These are phyloP conservation scores for Orbilia oligospora DNA, from an alignment of 2,329 filamentous ascomycete genomes.

Conservation along the genomic window DNA sequence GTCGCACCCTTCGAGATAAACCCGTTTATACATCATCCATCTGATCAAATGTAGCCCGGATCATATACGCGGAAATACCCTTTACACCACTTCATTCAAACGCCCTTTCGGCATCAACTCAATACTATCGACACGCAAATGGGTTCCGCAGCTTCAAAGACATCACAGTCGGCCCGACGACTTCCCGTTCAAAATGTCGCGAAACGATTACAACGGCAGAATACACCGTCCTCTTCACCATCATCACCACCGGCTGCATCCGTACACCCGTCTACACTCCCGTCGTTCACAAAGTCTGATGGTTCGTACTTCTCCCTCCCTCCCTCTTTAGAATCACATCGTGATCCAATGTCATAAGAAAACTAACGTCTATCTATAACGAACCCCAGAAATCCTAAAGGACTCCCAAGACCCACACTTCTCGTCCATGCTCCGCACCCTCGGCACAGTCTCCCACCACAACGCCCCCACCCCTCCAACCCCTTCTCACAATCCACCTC, in stretches of 20 bases:
- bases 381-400: constrained; percentile 40
- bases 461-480: constrained; percentile 31
- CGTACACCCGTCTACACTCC: constrained; percentile 15
- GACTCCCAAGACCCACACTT: constrained; percentile 59
- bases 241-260: constrained; percentile 4
- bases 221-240: constrained; percentile 1
- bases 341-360: no score
- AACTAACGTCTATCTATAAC: no score
- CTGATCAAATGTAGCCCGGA: constrained; percentile 25
- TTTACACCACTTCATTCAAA: background rate
- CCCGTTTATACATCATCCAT: background rate
- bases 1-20: constrained; percentile 2
- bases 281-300: constrained; percentile 43
- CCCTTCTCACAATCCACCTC: background rate
- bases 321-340: background rate
- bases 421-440: constrained; percentile 59
- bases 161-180: constrained; percentile 31
- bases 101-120: background rate
- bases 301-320: constrained; percentile 15
- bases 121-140: constrained; percentile 15
- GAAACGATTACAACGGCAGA: constrained; percentile 44
- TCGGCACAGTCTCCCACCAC: constrained; percentile 56
- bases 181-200: constrained; percentile 39
- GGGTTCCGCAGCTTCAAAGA: constrained; percentile 49
- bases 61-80: background rate